Evolutionary conservation across 306 rosid genomes (phyloP), one percentile per base, ranked within the genome.

Genomic region (Aeschynomene evenia): DNA sequence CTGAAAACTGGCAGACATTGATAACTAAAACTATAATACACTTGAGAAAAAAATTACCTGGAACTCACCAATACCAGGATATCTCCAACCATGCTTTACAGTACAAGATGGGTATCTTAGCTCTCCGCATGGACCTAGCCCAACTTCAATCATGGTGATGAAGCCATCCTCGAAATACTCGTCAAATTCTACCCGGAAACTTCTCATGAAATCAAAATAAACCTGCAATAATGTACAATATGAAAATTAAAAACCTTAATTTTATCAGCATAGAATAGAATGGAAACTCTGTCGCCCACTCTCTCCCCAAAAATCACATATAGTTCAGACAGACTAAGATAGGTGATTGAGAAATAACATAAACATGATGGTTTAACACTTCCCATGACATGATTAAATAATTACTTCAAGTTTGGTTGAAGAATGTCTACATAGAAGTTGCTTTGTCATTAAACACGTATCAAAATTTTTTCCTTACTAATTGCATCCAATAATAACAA

Each of bases 71-170:
- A 95, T 79, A 70, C 99, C 99, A 34, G 99, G 97, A 80, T 87
- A 91, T 69, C 97, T 86, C 99, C 99, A 95, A 67, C 99, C 99
- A 85, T 95, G 96, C 89, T 91, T 95, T 49, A 91, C 96, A 42
- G 99, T 92, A 85, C 64, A 83, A 66, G 96, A 91, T 78, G 99
- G 97, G 78, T 83, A 91, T 69, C 97, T 83, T 28, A 95, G 84
- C 79, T 95, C 99, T 76, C 99, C 99, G 67, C 99, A 86, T 5
- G 99, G 97, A 72, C 99, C 99, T 58, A 95, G 77, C 57, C 99
- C 99, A 77, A 95, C 83, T 91, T 85, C 96, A 91, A 95, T 77
- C 88, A 78, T 77, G 64, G 96, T 81, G 85, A 95, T 84, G 59
- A 77, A 71, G 46, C 91, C 92, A 60, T 87, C 91, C 81, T 84